Percentiles rank a stretch among this genome's conserved stretches.
Conservation (phyloP, 192 early-diverging fungal genomes). For the Entophlyctis luteolus region DNA sequence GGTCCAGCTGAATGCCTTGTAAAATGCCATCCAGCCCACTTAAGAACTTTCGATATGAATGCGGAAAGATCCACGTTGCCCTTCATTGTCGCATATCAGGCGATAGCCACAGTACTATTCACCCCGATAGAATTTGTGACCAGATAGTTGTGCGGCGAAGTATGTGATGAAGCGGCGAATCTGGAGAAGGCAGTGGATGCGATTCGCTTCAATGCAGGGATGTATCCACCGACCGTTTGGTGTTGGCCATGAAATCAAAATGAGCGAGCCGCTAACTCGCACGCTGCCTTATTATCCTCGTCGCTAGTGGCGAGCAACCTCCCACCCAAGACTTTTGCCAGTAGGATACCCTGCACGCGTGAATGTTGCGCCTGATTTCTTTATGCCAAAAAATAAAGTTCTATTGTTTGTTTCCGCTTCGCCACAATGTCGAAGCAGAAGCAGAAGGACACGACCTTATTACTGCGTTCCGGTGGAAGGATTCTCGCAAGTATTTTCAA, state of each 20-base stretch:
- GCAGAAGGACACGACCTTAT: not conserved
- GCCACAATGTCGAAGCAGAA: no score
- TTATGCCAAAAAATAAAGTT: not conserved
- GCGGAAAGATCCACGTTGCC: slow-evolving; percentile 9
- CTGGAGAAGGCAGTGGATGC: not conserved
- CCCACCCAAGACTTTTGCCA: no score
- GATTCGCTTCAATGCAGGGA: not conserved
- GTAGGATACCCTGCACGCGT: no score
- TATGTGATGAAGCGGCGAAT: slow-evolving; percentile 2
- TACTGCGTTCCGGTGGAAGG: slow-evolving; percentile 6
- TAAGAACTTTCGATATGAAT: slow-evolving; percentile 62
- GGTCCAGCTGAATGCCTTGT: slow-evolving; percentile 28
- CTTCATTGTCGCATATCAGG: not conserved
- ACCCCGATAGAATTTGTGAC: no score
- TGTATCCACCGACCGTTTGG: slow-evolving; percentile 31
- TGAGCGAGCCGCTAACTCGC: no score
- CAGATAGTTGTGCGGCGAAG: no score
- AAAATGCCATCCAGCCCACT: slow-evolving; percentile 56
- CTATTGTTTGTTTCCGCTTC: no score
- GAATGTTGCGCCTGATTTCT: no score
- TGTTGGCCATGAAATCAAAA: slow-evolving; percentile 22
- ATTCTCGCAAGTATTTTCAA: slow-evolving; percentile 9
- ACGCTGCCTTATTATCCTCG: no score
- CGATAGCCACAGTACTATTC: not conserved
- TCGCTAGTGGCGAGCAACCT: no score